phyloP scores from a whole-genome alignment of 805 yeast genomes.

The Wickerhamiella australiensis region DNA sequence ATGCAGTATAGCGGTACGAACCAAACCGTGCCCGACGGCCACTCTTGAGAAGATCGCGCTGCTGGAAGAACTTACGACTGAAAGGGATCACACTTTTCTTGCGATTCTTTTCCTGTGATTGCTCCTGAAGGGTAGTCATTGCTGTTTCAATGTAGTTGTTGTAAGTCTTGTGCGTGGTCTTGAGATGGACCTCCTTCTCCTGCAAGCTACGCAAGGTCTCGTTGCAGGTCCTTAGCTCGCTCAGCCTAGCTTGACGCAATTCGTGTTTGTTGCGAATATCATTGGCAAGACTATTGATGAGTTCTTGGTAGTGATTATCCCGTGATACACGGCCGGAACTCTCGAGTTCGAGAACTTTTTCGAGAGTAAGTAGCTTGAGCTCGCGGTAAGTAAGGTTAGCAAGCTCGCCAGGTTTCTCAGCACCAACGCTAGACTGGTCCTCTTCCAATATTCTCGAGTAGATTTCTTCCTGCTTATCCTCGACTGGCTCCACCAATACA shows the following conservation, averaged over 20 bases:
- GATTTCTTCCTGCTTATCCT: slow-evolving; percentile 49
- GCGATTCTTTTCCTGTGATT: slow-evolving; percentile 26
- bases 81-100: slow-evolving; percentile 31
- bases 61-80: slow-evolving; percentile 66
- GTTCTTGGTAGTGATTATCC: slow-evolving; percentile 58
- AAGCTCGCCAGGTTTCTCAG: slow-evolving; percentile 18
- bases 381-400: slow-evolving; percentile 45
- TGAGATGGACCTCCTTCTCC: slow-evolving; percentile 37
- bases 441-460: slow-evolving; percentile 19
- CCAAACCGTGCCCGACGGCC: slow-evolving; percentile 58
- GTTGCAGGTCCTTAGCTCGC: slow-evolving; percentile 36
- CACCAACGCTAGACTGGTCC: slow-evolving; percentile 17
- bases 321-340: slow-evolving; percentile 50
- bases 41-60: slow-evolving; percentile 50
- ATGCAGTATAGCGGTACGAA: slow-evolving; percentile 62
- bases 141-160: slow-evolving; percentile 40
- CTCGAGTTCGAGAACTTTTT: slow-evolving; percentile 66
- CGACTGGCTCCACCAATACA: slow-evolving; percentile 52
- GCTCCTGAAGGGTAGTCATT: slow-evolving; percentile 37
- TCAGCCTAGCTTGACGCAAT: slow-evolving; percentile 36
- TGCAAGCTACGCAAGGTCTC: slow-evolving; percentile 35
- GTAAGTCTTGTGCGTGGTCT: slow-evolving; percentile 33
- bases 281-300: slow-evolving; percentile 70
- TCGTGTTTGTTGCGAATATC: slow-evolving; percentile 55
- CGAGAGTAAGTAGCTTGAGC: slow-evolving; percentile 63